phyloP scores from a whole-genome alignment of 441 rosid genomes.

The Adansonia gregorii region DNA sequence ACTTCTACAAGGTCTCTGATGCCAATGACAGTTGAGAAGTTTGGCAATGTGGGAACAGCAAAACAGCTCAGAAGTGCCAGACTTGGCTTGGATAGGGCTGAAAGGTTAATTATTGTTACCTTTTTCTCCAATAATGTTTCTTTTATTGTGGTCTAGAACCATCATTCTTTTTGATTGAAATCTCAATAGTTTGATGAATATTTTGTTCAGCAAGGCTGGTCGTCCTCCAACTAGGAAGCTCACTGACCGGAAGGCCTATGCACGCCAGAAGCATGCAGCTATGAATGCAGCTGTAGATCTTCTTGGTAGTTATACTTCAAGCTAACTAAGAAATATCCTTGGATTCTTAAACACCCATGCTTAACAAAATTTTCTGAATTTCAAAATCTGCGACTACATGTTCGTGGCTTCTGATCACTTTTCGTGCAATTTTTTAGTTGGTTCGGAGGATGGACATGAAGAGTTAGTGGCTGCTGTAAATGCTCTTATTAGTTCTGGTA shows the following conservation, averaged over 20 bases:
- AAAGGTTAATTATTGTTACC: slow-evolving; percentile 56
- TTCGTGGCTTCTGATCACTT: slow-evolving; percentile 31
- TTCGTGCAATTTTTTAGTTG: slow-evolving; percentile 52
- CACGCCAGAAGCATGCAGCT: slow-evolving; percentile 72
- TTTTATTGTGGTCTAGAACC: slow-evolving; percentile 12
- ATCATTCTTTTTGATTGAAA: slow-evolving; percentile 28
- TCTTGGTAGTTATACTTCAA: slow-evolving; percentile 65
- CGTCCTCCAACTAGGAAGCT: slow-evolving; percentile 95
- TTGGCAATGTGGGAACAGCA: slow-evolving; percentile 74
- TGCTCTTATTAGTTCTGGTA: slow-evolving; percentile 73
- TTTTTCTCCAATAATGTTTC: slow-evolving; percentile 13
- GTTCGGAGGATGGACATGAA: slow-evolving; percentile 86
- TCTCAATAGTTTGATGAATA: slow-evolving; percentile 41
- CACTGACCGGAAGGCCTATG: slow-evolving; percentile 90
- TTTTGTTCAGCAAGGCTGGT: slow-evolving; percentile 75
- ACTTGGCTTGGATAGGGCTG: slow-evolving; percentile 76
- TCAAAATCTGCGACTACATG: slow-evolving; percentile 14
- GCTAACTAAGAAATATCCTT: slow-evolving; percentile 25
- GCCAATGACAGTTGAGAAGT: slow-evolving; percentile 69
- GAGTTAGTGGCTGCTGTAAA: slow-evolving; percentile 96
- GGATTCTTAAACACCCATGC: slow-evolving; percentile 17
- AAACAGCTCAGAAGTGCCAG: slow-evolving; percentile 91
- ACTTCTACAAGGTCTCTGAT: slow-evolving; percentile 65
- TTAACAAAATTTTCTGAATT: slow-evolving; percentile 14
- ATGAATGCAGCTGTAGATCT: slow-evolving; percentile 72